Conservation (phyloP, 768 basidiomycete genomes). For the Mycena vitilis region DNA sequence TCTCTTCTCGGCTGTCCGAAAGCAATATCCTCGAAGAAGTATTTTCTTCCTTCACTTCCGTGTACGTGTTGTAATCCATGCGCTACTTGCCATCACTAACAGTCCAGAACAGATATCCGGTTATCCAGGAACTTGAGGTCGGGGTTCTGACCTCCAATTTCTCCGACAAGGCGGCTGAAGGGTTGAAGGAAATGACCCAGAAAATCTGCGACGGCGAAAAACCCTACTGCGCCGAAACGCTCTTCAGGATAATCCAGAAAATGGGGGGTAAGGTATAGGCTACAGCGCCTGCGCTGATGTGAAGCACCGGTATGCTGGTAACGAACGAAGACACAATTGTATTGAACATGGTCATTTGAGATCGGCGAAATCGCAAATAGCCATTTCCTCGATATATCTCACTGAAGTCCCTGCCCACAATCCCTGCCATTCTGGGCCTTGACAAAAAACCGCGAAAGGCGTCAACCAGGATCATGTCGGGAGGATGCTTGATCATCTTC, state of each 20-base stretch:
- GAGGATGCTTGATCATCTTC: no score
- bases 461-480: no score
- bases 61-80: conserved; percentile 25
- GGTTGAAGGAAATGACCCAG: conserved; percentile 25
- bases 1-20: conserved; percentile 34
- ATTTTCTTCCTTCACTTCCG: conserved; percentile 41
- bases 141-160: conserved; percentile 27
- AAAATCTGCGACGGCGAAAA: conserved; percentile 28
- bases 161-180: conserved; percentile 20
- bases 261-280: not conserved
- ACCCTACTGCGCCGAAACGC: conserved; percentile 28
- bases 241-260: conserved; percentile 20
- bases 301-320: no score
- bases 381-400: no score
- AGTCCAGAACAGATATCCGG: conserved; percentile 14
- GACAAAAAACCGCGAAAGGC: no score
- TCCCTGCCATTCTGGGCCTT: no score
- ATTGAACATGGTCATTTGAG: no score
- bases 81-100: not conserved
- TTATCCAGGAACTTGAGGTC: conserved; percentile 24
- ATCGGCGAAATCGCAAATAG: no score
- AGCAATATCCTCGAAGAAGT: conserved; percentile 42
- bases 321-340: no score
- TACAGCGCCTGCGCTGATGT: no score
- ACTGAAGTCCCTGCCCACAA: no score